Conservation (phyloP, 768 basidiomycete species). For the Mycena belliarum region DNA sequence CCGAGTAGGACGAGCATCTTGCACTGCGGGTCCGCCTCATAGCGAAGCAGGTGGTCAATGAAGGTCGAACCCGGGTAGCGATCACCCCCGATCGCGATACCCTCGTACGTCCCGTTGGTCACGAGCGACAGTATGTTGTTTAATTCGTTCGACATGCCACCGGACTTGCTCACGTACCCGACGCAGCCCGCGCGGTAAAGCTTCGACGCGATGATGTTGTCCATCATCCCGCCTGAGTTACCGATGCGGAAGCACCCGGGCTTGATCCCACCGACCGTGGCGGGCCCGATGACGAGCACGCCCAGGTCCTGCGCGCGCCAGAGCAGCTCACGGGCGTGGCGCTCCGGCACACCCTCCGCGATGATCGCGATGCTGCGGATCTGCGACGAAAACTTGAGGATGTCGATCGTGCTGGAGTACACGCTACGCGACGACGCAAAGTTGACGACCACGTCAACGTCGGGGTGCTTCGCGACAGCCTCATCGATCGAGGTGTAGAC, state of each 20-base stretch:
- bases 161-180: slow-evolving; percentile 99
- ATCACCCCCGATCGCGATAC: slow-evolving; percentile 99
- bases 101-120: slow-evolving; percentile 99
- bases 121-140: slow-evolving; percentile 98
- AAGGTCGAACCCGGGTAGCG: slow-evolving; percentile 98
- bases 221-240: slow-evolving; percentile 99
- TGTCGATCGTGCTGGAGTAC: slow-evolving; percentile 92
- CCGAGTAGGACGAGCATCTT: slow-evolving; percentile 99
- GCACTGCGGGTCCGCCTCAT: slow-evolving; percentile 95
- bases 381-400: slow-evolving; percentile 58
- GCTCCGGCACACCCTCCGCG: slow-evolving; percentile 98
- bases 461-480: slow-evolving; percentile 91
- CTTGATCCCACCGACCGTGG: slow-evolving; percentile 99
- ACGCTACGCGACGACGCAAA: slow-evolving; percentile 94
- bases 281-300: slow-evolving; percentile 91
- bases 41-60: slow-evolving; percentile 97
- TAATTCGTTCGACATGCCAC: slow-evolving; percentile 99
- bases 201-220: slow-evolving; percentile 99
- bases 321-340: slow-evolving; percentile 95
- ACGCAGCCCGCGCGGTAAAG: slow-evolving; percentile 97
- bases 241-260: slow-evolving; percentile 99
- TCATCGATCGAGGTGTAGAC: slow-evolving; percentile 93
- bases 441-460: slow-evolving; percentile 98
- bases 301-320: slow-evolving; percentile 83
- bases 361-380: slow-evolving; percentile 81